Evolutionary conservation across 1,284 basidiomycete genomes (phyloP), one percentile per base, ranked within the genome.

Genomic region (Xanthoconium separans): DNA sequence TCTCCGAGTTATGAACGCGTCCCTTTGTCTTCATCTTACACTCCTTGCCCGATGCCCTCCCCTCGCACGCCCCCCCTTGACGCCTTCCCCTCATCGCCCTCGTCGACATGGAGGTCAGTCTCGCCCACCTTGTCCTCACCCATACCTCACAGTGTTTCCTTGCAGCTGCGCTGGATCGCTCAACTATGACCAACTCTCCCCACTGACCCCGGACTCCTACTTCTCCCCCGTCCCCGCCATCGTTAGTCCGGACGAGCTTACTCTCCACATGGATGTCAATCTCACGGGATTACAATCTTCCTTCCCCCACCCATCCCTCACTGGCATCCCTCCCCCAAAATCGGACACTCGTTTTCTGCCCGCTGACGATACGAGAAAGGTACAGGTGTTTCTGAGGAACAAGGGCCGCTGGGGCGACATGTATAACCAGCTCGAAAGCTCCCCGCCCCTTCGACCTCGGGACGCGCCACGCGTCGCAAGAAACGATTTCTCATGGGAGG

Each of bases 91-190:
- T 53, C 57, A 15, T 60, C 67, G 3, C 57, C 66, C 24, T 56
- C 55, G 44, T 67, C 68, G 31, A 41, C 50, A 7, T 63, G 51
- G 53, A 68, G 66, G 70, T 70, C 29, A 16, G 69, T 59, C 12
- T 27, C 13, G 27, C 27, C 27, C 27, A 27, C 27, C 4, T 24
- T 9, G 11, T 6, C 15, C n/a, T 31, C 18, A 2, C 15, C 18
- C 11, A 4, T 13, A 10, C 18, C 22, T 34, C 4, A 48, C 31
- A 27, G 6, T 40, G 2, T 33, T 29, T 47, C 2, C 33, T 29
- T 51, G 2, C 44, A 71, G 69, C 36, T 50, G 22, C 39, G 27
- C 54, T 8, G 22, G 20, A 13, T 65, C 62, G 22, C 60, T 48
- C 15, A 53, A 51, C 31, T 61, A 55, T 16, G 57, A 54, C 10